phyloP scores from a whole-genome alignment of 805 yeast species.

The Metschnikowia anglica region DNA sequence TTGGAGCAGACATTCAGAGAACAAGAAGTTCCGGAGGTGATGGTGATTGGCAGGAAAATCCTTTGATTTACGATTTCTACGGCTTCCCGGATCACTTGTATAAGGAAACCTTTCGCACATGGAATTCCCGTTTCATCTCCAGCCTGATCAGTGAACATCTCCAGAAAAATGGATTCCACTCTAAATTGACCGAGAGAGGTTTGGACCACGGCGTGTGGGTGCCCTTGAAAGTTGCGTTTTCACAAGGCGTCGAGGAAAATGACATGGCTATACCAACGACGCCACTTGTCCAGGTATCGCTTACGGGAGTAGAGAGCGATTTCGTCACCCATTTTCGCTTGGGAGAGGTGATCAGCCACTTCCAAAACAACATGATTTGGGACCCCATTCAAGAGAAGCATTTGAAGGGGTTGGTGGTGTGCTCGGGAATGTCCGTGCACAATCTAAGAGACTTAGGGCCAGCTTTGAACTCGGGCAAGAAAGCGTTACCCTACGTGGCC shows the following conservation, averaged over 20 bases:
- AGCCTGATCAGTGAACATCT: conserved; percentile 44
- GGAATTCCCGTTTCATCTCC: conserved; percentile 45
- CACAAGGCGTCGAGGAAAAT: background rate
- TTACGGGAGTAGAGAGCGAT: conserved; percentile 39
- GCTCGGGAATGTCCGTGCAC: conserved; percentile 82
- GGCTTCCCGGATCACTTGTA: conserved; percentile 71
- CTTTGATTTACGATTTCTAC: conserved; percentile 69
- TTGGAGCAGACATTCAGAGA: background rate
- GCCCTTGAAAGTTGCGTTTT: conserved; percentile 69
- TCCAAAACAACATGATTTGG: conserved; percentile 45
- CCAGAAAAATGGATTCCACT: conserved; percentile 41
- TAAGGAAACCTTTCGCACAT: conserved; percentile 57
- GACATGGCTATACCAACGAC: conserved; percentile 41
- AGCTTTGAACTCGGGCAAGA: conserved; percentile 18
- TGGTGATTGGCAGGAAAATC: conserved; percentile 44
- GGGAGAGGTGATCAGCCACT: conserved; percentile 53
- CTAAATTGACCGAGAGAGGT: conserved; percentile 55
- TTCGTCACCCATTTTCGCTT: conserved; percentile 48
- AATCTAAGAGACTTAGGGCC: conserved; percentile 56
- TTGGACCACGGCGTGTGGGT: conserved; percentile 86
- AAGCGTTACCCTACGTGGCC: conserved; percentile 46
- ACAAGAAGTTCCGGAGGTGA: too few relatives aligned
- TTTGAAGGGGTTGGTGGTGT: conserved; percentile 47
- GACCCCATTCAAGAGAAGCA: conserved; percentile 25
- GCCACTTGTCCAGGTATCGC: conserved; percentile 52